phyloP scores from a whole-genome alignment of 192 early-diverging fungal species.

The Backusella luteola region DNA sequence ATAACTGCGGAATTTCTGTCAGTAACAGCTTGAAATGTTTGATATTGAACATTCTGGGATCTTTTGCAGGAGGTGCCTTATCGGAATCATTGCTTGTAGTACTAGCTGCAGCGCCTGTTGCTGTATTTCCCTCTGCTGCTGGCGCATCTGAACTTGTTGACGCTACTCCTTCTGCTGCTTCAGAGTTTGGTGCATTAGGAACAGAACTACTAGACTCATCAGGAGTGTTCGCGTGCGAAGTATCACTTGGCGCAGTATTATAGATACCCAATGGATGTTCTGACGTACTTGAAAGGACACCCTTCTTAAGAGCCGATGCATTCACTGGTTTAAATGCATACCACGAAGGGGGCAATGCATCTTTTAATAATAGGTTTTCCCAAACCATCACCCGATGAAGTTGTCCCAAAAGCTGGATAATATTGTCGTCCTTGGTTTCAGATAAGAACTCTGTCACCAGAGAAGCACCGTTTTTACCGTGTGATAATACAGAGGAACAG shows the following conservation, averaged over 20 bases:
- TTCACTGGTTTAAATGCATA: slow-evolving; percentile 46
- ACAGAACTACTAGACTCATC: not conserved
- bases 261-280: slow-evolving; percentile 32
- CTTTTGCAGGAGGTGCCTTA: slow-evolving; percentile 33
- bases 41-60: slow-evolving; percentile 65
- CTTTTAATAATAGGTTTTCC: slow-evolving; percentile 62
- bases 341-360: slow-evolving; percentile 65
- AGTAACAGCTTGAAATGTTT: slow-evolving; percentile 63
- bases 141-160: not conserved
- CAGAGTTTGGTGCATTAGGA: not conserved
- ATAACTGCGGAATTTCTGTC: slow-evolving; percentile 60
- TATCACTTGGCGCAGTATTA: not conserved
- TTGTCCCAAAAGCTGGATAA: slow-evolving; percentile 50
- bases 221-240: not conserved
- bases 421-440: slow-evolving; percentile 44
- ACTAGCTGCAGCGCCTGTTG: not conserved
- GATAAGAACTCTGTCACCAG: slow-evolving; percentile 62
- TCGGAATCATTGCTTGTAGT: slow-evolving; percentile 23
- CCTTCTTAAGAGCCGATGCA: slow-evolving; percentile 29
- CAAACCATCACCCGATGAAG: slow-evolving; percentile 65
- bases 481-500: slow-evolving; percentile 61
- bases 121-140: slow-evolving; percentile 9
- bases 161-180: slow-evolving; percentile 15
- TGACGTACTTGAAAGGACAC: not conserved
- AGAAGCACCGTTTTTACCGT: slow-evolving; percentile 58